Percentiles rank a stretch among this genome's conserved stretches.
Conservation (phyloP, 2,329 filamentous ascomycete genomes). For the Cercospora beticola region DNA sequence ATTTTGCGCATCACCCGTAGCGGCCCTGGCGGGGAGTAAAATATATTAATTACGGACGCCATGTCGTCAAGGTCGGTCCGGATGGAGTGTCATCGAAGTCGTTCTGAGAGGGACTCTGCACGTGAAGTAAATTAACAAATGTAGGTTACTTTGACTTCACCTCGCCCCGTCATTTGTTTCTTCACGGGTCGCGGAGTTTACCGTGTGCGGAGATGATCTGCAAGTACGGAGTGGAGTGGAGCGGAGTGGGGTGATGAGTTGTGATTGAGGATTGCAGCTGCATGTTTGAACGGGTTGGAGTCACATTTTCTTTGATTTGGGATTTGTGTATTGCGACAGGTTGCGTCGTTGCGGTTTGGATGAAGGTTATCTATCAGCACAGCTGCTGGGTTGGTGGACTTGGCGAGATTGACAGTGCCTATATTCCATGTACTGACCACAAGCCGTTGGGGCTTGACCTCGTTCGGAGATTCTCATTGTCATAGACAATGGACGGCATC, state of each 20-base stretch:
- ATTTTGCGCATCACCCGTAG: not conserved
- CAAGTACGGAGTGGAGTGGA: not conserved
- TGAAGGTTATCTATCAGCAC: not conserved
- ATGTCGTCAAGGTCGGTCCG: not conserved
- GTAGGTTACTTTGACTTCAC: constrained; percentile 12
- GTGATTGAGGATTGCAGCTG: not conserved
- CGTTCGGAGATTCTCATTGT: not conserved
- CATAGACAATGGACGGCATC: not conserved
- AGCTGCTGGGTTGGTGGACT: not conserved
- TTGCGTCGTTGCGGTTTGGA: not conserved
- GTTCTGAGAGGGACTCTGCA: not conserved
- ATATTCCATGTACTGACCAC: not conserved
- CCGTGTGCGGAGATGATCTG: not conserved
- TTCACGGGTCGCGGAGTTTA: not conserved
- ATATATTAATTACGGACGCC: not conserved
- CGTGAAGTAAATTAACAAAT: constrained; percentile 3
- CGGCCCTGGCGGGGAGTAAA: not conserved
- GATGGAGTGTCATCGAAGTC: not conserved
- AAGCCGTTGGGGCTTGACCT: not conserved
- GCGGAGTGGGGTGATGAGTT: not conserved
- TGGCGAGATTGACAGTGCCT: not conserved
- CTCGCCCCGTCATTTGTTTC: not conserved
- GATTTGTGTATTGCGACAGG: not conserved
- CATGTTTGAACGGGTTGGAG: not conserved
- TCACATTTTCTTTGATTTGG: not conserved